Conservation (phyloP, 352 stramenopile species). For the Thraustochytrium striatum region DNA sequence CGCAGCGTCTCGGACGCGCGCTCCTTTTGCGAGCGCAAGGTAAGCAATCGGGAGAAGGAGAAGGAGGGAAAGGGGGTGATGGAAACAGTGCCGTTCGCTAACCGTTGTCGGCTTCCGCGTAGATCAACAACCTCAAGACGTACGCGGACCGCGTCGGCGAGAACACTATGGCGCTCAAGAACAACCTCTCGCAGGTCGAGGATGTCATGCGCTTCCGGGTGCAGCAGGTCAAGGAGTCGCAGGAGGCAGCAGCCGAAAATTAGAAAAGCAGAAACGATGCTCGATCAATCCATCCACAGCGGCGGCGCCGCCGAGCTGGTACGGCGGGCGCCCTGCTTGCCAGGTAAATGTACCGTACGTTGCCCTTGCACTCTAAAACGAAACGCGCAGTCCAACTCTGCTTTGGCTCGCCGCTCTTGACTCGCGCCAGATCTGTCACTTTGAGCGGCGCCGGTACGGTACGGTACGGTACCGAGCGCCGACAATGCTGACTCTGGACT, state of each 20-base stretch:
- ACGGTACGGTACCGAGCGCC: no score
- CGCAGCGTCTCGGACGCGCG: constrained; percentile 18
- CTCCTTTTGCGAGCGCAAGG: constrained; percentile 32
- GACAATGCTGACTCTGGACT: no score
- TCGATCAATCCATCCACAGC: no score
- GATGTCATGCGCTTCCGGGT: constrained; percentile 5
- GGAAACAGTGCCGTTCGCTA: not conserved
- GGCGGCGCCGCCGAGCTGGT: no score
- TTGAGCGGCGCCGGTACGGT: no score
- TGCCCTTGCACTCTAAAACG: no score
- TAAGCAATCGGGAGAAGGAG: not conserved
- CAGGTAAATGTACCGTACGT: no score
- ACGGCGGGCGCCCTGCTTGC: no score
- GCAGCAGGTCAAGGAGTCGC: not conserved
- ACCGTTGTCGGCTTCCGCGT: not conserved
- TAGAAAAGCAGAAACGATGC: no score
- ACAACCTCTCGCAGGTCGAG: constrained; percentile 39
- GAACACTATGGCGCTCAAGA: constrained; percentile 14
- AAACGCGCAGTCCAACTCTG: no score
- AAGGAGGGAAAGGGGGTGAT: not conserved
- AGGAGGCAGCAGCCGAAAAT: not conserved
- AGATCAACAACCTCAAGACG: constrained; percentile 11
- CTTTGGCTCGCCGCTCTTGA: no score
- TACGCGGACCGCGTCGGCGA: constrained; percentile 40
- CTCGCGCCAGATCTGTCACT: no score